Percentiles rank a stretch among this genome's conserved stretches.
These are phyloP conservation scores for Lumnitzera racemosa DNA, from an alignment of 345 rosid genomes.

Conservation along the genomic window DNA sequence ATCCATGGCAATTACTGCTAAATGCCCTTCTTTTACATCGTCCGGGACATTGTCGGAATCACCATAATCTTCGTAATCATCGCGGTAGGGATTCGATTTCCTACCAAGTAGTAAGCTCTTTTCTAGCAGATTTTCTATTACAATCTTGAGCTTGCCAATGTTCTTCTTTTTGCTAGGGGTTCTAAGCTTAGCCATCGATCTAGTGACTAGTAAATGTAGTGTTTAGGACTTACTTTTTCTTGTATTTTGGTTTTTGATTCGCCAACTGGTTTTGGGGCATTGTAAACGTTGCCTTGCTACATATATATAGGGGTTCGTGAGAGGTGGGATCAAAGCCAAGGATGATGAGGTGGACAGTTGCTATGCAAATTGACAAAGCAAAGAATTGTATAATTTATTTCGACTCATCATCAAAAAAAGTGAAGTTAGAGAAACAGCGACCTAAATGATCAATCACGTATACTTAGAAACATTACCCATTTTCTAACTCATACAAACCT, in stretches of 20 bases:
- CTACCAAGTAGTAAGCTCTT: conserved; percentile 17
- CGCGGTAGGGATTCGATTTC: conserved; percentile 9
- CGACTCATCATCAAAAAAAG: no score
- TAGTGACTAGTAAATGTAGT: no score
- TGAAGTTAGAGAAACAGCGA: no score
- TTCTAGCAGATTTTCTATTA: conserved; percentile 21
- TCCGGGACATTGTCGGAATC: conserved; percentile 25
- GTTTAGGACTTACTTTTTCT: background rate
- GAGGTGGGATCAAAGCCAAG: no score
- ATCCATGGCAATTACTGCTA: conserved; percentile 52
- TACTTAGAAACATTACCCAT: no score
- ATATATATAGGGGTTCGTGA: no score
- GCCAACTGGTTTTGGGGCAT: background rate
- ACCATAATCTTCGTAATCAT: conserved; percentile 6
- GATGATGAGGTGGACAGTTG: background rate
- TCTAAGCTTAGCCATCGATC: conserved; percentile 16
- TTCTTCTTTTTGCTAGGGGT: conserved; percentile 12
- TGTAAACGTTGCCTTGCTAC: background rate
- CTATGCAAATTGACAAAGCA: background rate
- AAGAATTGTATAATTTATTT: no score
- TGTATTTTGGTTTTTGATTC: background rate
- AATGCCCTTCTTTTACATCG: conserved; percentile 74
- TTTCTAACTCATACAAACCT: no score
- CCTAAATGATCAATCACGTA: no score
- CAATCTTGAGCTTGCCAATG: conserved; percentile 22